phyloP scores from a whole-genome alignment of 495 filamentous ascomycete species.

The Xanthoparmelia taractica region DNA sequence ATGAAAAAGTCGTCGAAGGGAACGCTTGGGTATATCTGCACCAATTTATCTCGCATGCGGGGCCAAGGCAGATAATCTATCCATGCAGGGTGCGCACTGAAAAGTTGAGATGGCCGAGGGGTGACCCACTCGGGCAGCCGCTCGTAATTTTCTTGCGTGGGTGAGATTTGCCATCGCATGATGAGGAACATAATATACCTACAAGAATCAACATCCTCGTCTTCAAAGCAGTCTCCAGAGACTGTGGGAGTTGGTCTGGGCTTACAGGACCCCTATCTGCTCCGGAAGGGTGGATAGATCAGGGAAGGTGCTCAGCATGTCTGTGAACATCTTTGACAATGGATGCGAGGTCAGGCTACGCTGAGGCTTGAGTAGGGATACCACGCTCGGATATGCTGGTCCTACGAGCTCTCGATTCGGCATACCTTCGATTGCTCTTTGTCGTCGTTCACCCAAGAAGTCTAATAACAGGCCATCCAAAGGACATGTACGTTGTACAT shows the following conservation, averaged over 20 bases:
- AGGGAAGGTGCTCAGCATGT: slow-evolving; percentile 69
- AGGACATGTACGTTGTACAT: slow-evolving; percentile 62
- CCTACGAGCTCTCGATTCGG: slow-evolving; percentile 55
- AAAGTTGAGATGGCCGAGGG: slow-evolving; percentile 54
- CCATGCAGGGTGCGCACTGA: slow-evolving; percentile 63
- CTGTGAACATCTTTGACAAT: slow-evolving; percentile 72
- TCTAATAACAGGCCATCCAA: slow-evolving; percentile 69
- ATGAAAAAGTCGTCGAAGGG: slow-evolving; percentile 74
- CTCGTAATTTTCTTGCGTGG: slow-evolving; percentile 65
- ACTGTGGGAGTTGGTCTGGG: background rate
- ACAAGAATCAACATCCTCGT: background rate
- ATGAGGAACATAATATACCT: slow-evolving; percentile 69
- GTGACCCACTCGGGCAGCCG: slow-evolving; percentile 60
- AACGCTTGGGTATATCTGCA: slow-evolving; percentile 33
- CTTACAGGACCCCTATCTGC: slow-evolving; percentile 59
- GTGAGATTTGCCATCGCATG: slow-evolving; percentile 74
- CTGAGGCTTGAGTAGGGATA: slow-evolving; percentile 63
- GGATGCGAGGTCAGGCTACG: slow-evolving; percentile 55
- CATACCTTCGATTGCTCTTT: slow-evolving; percentile 54
- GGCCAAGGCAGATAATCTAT: slow-evolving; percentile 72
- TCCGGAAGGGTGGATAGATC: slow-evolving; percentile 62
- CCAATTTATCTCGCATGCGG: slow-evolving; percentile 52
- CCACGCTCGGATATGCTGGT: slow-evolving; percentile 67
- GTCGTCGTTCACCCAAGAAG: slow-evolving; percentile 61
- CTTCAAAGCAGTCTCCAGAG: background rate